These are phyloP conservation scores for Sporothrix protearum DNA, from an alignment of 2,329 filamentous ascomycete species.

Conservation along the genomic window DNA sequence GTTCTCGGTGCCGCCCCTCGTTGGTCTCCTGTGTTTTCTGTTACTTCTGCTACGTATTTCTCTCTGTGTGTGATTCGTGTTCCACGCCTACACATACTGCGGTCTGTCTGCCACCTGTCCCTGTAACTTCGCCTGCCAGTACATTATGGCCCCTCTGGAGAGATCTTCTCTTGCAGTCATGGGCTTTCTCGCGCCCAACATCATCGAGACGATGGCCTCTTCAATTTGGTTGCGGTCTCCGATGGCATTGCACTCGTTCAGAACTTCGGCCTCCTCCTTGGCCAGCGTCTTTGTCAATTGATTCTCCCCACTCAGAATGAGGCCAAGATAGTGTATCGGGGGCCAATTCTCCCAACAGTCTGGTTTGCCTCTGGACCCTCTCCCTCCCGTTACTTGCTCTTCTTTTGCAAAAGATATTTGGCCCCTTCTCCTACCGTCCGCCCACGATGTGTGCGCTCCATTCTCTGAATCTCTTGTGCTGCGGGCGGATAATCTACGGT, in stretches of 20 bases:
- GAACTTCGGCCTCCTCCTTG: not conserved
- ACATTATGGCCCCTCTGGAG: too few species aligned
- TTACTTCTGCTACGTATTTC: not conserved
- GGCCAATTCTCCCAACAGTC: slow-evolving; percentile 25
- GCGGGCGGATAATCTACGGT: slow-evolving; percentile 6
- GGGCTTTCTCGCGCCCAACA: not conserved
- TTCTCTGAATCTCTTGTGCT: not conserved
- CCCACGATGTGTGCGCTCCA: not conserved
- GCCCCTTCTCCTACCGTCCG: not conserved
- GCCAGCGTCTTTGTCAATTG: not conserved
- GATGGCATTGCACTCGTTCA: not conserved
- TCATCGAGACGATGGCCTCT: not conserved
- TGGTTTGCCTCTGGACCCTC: slow-evolving; percentile 18
- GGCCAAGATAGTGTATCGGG: slow-evolving; percentile 20
- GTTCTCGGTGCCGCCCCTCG: not conserved
- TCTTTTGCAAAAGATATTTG: not conserved
- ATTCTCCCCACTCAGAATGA: not conserved
- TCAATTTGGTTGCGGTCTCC: too few species aligned
- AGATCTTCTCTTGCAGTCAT: not conserved
- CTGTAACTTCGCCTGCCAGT: too few species aligned
- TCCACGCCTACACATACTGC: too few species aligned
- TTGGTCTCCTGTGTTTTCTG: not conserved
- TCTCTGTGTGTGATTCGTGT: not conserved
- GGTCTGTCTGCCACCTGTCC: not conserved
- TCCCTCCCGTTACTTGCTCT: not conserved